These are phyloP conservation scores for Actinomortierella ambigua DNA, from an alignment of 371 early-diverging fungal species.

Conservation along the genomic window DNA sequence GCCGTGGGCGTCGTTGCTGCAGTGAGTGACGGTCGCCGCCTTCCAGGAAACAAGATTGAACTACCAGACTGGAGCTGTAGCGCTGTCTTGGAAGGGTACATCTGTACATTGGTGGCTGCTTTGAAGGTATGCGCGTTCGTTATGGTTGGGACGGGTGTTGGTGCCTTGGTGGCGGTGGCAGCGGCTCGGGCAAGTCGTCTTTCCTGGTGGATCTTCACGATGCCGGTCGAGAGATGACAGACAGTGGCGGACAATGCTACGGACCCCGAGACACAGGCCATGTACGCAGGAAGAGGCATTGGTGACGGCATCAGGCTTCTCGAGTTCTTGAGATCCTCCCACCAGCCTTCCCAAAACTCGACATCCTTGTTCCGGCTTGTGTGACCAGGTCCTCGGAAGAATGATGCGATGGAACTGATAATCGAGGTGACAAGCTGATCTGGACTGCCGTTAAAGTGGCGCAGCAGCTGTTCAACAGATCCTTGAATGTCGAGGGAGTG, in stretches of 20 bases:
- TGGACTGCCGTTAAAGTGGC: not conserved
- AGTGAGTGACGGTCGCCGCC: no score
- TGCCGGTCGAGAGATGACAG: constrained; percentile 9
- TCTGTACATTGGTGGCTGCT: no score
- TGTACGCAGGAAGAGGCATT: constrained; percentile 16
- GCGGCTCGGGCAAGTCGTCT: no score
- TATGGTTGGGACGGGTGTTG: no score
- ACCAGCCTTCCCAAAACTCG: constrained; percentile 5
- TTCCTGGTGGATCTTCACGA: no score
- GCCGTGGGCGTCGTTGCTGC: no score
- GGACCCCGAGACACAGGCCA: constrained; percentile 30
- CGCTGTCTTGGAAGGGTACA: no score
- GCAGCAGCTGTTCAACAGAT: not conserved
- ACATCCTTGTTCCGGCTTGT: not conserved
- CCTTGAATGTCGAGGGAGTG: not conserved
- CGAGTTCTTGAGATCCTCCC: not conserved
- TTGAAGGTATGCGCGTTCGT: no score
- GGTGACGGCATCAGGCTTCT: not conserved
- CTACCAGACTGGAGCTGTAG: no score
- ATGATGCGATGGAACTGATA: not conserved
- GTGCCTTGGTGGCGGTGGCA: no score
- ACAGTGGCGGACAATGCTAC: constrained; percentile 20
- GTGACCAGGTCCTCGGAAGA: not conserved
- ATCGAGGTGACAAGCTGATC: not conserved
- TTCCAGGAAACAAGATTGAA: no score